Conservation (phyloP, 371 early-diverging fungal species). For the Mortierella sp. region DNA sequence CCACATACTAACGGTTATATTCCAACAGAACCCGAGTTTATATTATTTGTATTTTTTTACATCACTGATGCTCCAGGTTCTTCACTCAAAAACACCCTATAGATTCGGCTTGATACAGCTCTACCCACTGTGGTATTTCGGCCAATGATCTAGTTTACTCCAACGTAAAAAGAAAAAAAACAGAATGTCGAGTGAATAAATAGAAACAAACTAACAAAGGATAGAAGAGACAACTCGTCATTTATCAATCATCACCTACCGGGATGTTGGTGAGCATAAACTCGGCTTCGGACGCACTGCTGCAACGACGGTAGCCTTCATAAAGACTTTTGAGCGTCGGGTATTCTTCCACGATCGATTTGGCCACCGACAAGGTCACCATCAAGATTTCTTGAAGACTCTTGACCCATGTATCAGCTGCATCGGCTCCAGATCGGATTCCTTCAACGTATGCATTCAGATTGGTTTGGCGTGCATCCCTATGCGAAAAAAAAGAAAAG, state of each 20-base stretch:
- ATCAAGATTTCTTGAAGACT: slow-evolving; percentile 76
- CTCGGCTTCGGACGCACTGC: slow-evolving; percentile 42
- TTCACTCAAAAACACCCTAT: too few species aligned
- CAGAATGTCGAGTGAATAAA: too few species aligned
- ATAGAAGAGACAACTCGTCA: neutral
- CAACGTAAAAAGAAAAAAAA: neutral
- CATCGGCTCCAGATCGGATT: slow-evolving; percentile 61
- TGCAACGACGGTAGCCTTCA: slow-evolving; percentile 57
- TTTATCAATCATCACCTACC: slow-evolving; percentile 46
- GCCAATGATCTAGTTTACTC: slow-evolving; percentile 17
- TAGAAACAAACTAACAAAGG: neutral
- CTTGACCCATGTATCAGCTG: slow-evolving; percentile 67
- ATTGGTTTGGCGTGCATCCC: slow-evolving; percentile 41
- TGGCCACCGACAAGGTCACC: slow-evolving; percentile 67
- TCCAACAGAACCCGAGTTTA: too few species aligned
- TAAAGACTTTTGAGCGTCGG: slow-evolving; percentile 66
- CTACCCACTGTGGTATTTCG: slow-evolving; percentile 32
- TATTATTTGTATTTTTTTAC: too few species aligned
- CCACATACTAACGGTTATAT: too few species aligned
- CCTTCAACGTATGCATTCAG: slow-evolving; percentile 52
- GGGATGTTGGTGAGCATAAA: slow-evolving; percentile 62
- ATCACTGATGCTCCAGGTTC: too few species aligned
- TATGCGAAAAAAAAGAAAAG: neutral
- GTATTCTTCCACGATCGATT: slow-evolving; percentile 62
- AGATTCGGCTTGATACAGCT: too few species aligned